These are phyloP conservation scores for Paraphaeosphaeria sporulosa DNA, from an alignment of 2,329 filamentous ascomycete genomes.

Conservation along the genomic window DNA sequence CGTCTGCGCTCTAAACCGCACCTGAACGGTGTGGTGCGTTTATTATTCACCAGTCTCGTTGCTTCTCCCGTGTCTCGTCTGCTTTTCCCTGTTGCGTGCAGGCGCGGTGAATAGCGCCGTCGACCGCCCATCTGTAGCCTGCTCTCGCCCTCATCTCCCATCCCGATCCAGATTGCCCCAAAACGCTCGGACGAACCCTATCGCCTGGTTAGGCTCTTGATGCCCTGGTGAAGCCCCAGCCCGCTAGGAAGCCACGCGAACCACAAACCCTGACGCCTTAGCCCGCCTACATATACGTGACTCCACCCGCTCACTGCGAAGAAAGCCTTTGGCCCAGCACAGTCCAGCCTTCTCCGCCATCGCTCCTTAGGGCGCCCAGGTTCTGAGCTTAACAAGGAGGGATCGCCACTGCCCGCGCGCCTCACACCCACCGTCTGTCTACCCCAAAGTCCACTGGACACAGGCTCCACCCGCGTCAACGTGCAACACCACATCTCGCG, in stretches of 20 bases:
- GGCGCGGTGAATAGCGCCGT: slow-evolving; percentile 47
- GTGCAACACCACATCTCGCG: slow-evolving; percentile 46
- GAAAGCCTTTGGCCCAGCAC: slow-evolving; percentile 49
- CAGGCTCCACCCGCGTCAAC: slow-evolving; percentile 34
- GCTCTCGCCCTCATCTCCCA: slow-evolving; percentile 46
- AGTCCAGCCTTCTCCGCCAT: slow-evolving; percentile 58
- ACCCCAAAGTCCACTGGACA: slow-evolving; percentile 22
- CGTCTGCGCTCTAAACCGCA: slow-evolving; percentile 35
- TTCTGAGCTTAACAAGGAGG: slow-evolving; percentile 59
- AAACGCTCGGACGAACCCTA: slow-evolving; percentile 52
- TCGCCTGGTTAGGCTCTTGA: slow-evolving; percentile 50
- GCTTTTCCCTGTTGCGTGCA: slow-evolving; percentile 47
- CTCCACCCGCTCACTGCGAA: slow-evolving; percentile 49
- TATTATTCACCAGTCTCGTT: slow-evolving; percentile 46
- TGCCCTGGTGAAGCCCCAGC: slow-evolving; percentile 37
- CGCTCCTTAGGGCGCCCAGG: slow-evolving; percentile 53
- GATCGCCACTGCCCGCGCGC: slow-evolving; percentile 55
- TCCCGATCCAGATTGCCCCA: slow-evolving; percentile 51
- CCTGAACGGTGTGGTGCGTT: slow-evolving; percentile 46
- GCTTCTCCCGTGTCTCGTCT: slow-evolving; percentile 51
- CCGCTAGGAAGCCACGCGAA: slow-evolving; percentile 54
- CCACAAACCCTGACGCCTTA: slow-evolving; percentile 48
- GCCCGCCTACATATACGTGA: slow-evolving; percentile 55
- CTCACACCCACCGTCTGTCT: slow-evolving; percentile 44
- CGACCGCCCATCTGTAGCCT: slow-evolving; percentile 45